These are phyloP conservation scores for Saccharomyces paradoxus DNA, from an alignment of 805 yeast genomes.

Conservation along the genomic window DNA sequence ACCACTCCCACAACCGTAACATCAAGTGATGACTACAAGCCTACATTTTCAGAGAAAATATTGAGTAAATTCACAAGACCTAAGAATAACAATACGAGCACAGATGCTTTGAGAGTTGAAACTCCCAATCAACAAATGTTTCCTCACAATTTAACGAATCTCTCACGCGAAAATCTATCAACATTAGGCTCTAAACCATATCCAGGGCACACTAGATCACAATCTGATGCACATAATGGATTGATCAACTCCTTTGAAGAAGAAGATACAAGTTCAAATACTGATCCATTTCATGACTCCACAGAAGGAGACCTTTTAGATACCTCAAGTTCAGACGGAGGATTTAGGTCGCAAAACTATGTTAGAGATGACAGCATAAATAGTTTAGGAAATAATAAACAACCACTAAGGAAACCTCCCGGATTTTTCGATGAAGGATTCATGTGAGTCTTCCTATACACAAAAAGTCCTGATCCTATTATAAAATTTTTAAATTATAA, in stretches of 20 bases:
- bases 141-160: not conserved
- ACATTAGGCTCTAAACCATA: conserved; percentile 8
- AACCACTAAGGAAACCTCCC: not conserved
- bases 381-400: conserved; percentile 9
- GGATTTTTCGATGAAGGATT: not conserved
- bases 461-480: not conserved
- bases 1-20: conserved; percentile 5
- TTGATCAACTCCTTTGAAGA: conserved; percentile 21
- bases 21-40: conserved; percentile 11
- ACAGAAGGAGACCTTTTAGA: not conserved
- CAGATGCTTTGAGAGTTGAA: not conserved
- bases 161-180: not conserved
- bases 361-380: conserved; percentile 17
- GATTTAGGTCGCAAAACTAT: not conserved
- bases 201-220: conserved; percentile 23
- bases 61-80: conserved; percentile 9
- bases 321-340: not conserved
- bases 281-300: not conserved
- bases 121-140: not conserved
- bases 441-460: not conserved
- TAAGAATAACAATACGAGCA: conserved; percentile 1
- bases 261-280: conserved; percentile 7
- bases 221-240: conserved; percentile 26
- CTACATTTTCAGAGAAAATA: conserved; percentile 17
- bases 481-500: not conserved